A percentile compares a stretch with the other conserved stretches of the same genome.
phyloP scores from a whole-genome alignment of 192 early-diverging fungal genomes.

The Coemansia aciculifera region DNA sequence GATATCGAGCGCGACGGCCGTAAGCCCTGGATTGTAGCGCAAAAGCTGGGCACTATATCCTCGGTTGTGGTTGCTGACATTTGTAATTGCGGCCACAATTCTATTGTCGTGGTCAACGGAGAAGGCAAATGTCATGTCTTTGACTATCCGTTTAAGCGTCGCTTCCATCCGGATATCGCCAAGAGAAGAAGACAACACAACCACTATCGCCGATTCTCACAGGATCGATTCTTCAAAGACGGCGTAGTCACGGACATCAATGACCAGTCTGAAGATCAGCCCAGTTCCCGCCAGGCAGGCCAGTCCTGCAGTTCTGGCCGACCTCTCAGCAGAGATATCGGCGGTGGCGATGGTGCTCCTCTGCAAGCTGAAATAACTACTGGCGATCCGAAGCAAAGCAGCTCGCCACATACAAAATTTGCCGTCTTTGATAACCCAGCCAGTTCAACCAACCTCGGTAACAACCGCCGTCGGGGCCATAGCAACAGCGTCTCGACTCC shows the following conservation, averaged over 20 bases:
- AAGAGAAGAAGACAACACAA: constrained; percentile 50
- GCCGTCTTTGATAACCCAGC: background rate
- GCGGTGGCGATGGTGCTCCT: background rate
- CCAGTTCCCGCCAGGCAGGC: background rate
- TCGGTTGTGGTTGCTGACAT: constrained; percentile 52
- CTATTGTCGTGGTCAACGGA: constrained; percentile 50
- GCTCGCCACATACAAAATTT: background rate
- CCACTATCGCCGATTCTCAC: constrained; percentile 49
- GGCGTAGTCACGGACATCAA: constrained; percentile 19
- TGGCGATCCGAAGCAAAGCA: background rate
- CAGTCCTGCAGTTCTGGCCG: background rate
- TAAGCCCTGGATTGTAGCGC: constrained; percentile 55
- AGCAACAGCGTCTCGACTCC: constrained; percentile 30
- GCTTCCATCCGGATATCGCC: constrained; percentile 36
- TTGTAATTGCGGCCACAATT: constrained; percentile 49
- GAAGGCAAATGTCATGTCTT: constrained; percentile 55
- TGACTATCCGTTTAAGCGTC: constrained; percentile 52
- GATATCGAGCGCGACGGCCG: constrained; percentile 56
- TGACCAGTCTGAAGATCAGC: background rate
- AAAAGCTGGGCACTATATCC: constrained; percentile 52
- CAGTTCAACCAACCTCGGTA: background rate
- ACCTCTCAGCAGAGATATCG: background rate
- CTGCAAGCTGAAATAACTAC: background rate
- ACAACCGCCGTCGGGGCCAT: background rate
- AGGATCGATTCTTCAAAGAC: constrained; percentile 50